Base-by-base conservation (phyloP, 2,329 filamentous ascomycete species). In the Ascochyta koolunga region DNA sequence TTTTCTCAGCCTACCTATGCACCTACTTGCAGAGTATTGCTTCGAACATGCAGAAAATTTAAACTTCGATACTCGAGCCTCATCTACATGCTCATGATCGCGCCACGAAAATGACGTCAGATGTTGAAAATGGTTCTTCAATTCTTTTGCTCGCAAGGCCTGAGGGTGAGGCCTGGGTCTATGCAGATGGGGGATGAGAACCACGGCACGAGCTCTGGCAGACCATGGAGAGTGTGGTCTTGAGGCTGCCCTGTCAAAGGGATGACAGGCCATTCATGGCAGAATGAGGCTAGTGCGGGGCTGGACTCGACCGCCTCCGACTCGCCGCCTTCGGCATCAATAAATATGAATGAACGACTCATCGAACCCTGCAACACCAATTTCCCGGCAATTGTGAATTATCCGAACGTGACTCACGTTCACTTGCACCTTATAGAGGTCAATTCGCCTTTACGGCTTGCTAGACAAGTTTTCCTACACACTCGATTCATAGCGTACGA, bases 401-500 rank as follows among this genome's bases (percentile, higher is more conserved):
- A 33, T 25, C 37, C 46, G 35, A 43, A 44, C 47, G 52, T 56
- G 52, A 56, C 52, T 56, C 52, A 56, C 52, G 32, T 50, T 50
- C 41, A 41, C 16, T n/a, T 31, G 32, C 32, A 47, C 27, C 38
- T 43, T 43, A 50, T 33, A 56, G 47, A 50, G 52, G 52, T 39
- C 52, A 50, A 56, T 50, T 43, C 37, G 52, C 47, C 52, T 42
- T 43, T 24, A 42, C 47, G 52, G 38, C 46, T 42, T 50, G 21
- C 32, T 13, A 42, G 46, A 50, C 47, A 56, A 46, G 25, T 46
- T 38, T 40, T 41, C 16, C n/a, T 18, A 45, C 18, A 31, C 21
- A 39, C 44, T 19, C 39, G 22, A 38, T 9, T 24, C 16, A n/a
- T 18, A 39, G 11, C 16, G 37, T 62, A 65, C 51, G 56, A 81